Base-by-base conservation (phyloP, 75 land plant genomes). In the Ceratopteris richardii region DNA sequence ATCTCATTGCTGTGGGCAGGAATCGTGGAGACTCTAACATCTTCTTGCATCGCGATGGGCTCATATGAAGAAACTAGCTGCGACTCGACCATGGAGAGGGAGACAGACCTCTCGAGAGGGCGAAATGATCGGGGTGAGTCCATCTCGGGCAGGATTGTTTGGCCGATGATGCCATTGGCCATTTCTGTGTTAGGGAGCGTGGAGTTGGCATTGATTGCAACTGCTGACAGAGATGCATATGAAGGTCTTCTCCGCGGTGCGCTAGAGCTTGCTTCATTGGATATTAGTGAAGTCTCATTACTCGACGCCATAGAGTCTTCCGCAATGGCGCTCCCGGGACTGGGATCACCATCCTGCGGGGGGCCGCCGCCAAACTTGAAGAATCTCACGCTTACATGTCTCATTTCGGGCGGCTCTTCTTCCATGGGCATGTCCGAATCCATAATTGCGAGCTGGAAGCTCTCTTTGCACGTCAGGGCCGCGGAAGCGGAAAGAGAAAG, bases 41-140 rank as follows among this genome's bases (percentile, higher is more conserved):
- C 14, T 2, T 5, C 48, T 5, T 17, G 5, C 4, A 2, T 4
- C 4, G 48, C 4, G 17, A 17, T 5, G 48, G 21, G 48, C 48
- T 46, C 48, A 17, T 17, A 2, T 3, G 37, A 33, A 9, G 37
- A 33, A 3, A 46, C 17, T 2, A 46, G 21, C 20, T 68, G 42
- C 4, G 4, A 20, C 48, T 86, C 90, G 40, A 83, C 36, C 48
- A 62, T 69, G 44, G 81, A 75, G 12, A 85, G 58, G 2, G 77
- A 70, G 17, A 82, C 80, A 9, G 83, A 73, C 23, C 86, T 80
- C 50, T 72, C 64, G 54, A 90, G 54, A 56, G 54, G 60, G 13
- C 81, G 73, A 62, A 90, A 90, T 18, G 91, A 80, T 20, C 41
- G 74, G 0, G 96, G 96, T 19, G 91, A 86, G 48, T 90, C 96